These are phyloP conservation scores for Musa schizocarpa DNA, from an alignment of 176 grass and related monocot species.

Conservation along the genomic window DNA sequence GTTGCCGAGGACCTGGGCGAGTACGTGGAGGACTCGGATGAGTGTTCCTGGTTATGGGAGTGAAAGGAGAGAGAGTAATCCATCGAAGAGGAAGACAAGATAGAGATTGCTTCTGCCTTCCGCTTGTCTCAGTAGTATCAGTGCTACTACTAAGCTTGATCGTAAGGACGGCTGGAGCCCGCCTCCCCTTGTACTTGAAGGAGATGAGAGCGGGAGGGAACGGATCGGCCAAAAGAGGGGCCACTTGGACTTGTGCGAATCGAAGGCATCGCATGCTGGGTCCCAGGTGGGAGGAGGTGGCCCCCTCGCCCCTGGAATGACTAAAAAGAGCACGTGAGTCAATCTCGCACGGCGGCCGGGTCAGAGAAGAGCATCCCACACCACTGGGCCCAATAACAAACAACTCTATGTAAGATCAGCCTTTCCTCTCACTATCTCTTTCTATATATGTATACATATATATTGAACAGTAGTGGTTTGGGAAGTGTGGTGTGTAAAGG, in stretches of 20 bases:
- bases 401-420: not conserved
- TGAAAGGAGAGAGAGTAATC: not conserved
- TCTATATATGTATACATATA: no score
- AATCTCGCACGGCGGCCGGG: not conserved
- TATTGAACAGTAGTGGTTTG: no score
- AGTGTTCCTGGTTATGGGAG: not conserved
- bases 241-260: not conserved
- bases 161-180: not conserved
- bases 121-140: no score
- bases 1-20: not conserved
- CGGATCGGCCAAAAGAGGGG: not conserved
- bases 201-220: not conserved
- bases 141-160: not conserved
- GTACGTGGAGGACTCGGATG: not conserved
- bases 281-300: not conserved
- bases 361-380: not conserved
- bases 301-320: not conserved
- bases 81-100: not conserved
- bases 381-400: not conserved
- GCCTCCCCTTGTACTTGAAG: not conserved
- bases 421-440: not conserved
- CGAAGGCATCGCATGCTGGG: not conserved
- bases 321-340: constrained; percentile 2
- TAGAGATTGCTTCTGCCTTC: not conserved
- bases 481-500: no score